phyloP scores from a whole-genome alignment of 2,329 filamentous ascomycete species.

The Mariannaea elegans region DNA sequence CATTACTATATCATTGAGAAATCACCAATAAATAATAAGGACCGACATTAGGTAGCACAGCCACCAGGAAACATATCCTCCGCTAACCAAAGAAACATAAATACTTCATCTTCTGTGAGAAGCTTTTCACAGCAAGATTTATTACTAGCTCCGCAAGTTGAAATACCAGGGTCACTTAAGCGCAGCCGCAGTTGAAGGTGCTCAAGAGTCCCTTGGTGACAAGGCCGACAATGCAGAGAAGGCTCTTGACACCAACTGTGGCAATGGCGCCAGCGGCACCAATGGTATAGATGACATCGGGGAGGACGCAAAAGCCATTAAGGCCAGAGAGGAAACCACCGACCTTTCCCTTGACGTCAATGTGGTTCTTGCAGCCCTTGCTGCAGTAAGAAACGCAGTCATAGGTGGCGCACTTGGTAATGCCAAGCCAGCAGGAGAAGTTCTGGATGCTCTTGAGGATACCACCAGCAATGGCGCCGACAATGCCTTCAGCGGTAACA shows the following conservation, averaged over 20 bases:
- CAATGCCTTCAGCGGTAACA: conserved; percentile 37
- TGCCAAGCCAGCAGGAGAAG: conserved; percentile 43
- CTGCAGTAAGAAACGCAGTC: conserved; percentile 51
- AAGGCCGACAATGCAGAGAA: conserved; percentile 47
- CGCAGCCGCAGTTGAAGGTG: conserved; percentile 47
- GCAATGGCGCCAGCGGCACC: conserved; percentile 38
- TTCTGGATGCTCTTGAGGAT: conserved; percentile 36
- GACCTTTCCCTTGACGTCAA: conserved; percentile 43
- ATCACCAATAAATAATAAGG: conserved; percentile 13
- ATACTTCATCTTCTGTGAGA: not conserved
- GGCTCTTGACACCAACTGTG: conserved; percentile 39
- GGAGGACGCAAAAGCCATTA: conserved; percentile 45
- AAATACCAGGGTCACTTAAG: conserved; percentile 23
- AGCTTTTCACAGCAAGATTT: not conserved
- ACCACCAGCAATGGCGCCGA: conserved; percentile 37
- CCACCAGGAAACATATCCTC: conserved; percentile 2
- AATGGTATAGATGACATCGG: conserved; percentile 42
- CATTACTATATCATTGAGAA: conserved; percentile 1
- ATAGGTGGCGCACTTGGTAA: conserved; percentile 43
- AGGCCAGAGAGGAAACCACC: conserved; percentile 43
- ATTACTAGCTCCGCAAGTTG: not conserved
- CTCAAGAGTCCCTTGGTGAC: conserved; percentile 41
- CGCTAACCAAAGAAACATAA: not conserved
- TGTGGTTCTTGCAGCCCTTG: conserved; percentile 50
- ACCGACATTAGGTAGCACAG: not conserved